Evolutionary conservation across 495 filamentous ascomycete genomes (phyloP).

Genomic region (Choiromyces venosus): DNA sequence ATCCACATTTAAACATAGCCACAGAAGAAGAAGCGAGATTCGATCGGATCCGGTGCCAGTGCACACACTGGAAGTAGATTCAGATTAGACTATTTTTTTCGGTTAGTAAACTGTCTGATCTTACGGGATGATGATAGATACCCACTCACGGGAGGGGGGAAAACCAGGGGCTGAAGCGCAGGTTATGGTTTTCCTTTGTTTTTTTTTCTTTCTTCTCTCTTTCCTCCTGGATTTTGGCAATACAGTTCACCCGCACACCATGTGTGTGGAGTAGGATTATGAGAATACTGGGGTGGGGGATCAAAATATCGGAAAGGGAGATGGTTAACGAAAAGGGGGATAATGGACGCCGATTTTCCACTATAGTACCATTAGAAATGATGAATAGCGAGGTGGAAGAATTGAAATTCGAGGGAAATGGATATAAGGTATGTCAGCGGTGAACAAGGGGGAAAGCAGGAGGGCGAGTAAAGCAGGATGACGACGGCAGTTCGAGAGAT

Average conservation of each 20-base stretch:
- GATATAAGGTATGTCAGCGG: background rate
- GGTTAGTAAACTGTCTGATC: background rate
- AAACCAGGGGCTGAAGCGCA: background rate
- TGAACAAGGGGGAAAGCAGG: background rate
- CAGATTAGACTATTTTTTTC: background rate
- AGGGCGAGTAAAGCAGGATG: background rate
- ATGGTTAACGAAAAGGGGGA: background rate
- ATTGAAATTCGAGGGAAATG: background rate
- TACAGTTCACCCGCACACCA: background rate
- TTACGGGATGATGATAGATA: background rate
- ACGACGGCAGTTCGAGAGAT: background rate
- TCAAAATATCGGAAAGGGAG: background rate
- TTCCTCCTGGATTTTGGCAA: background rate
- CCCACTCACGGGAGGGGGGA: background rate
- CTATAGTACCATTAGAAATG: background rate
- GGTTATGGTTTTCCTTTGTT: background rate
- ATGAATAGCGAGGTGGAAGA: background rate
- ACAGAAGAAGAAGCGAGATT: constrained; percentile 27
- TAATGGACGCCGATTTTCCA: background rate
- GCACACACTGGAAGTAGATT: background rate
- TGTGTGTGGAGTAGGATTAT: background rate
- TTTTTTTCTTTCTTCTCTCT: background rate
- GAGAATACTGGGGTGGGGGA: background rate
- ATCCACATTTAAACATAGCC: constrained; percentile 39
- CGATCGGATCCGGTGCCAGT: background rate